These are phyloP conservation scores for Chaetothyriales sp. DNA, from an alignment of 2,329 filamentous ascomycete genomes.

Conservation along the genomic window DNA sequence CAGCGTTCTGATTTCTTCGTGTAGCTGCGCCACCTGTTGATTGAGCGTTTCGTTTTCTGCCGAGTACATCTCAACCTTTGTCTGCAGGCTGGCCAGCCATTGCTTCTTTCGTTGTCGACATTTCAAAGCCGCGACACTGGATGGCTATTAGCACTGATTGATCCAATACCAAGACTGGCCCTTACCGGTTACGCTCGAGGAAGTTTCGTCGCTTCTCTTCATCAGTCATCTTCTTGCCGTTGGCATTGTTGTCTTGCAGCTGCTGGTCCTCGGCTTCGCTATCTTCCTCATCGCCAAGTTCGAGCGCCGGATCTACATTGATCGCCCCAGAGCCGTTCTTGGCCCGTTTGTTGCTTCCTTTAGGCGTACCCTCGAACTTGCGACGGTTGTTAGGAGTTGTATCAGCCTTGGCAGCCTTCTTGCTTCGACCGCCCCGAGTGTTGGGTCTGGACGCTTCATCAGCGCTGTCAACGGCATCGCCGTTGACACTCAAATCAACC, in stretches of 20 bases:
- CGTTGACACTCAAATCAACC: slow-evolving; percentile 44
- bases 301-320: slow-evolving; percentile 26
- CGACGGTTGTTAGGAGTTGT: slow-evolving; percentile 52
- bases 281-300: slow-evolving; percentile 41
- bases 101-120: slow-evolving; percentile 98
- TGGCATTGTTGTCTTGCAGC: slow-evolving; percentile 32
- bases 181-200: slow-evolving; percentile 84
- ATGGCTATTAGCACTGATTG: slow-evolving; percentile 18
- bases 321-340: slow-evolving; percentile 43
- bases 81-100: slow-evolving; percentile 88
- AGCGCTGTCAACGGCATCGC: slow-evolving; percentile 58
- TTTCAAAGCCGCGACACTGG: slow-evolving; percentile 84
- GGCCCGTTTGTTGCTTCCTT: slow-evolving; percentile 59
- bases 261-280: slow-evolving; percentile 44
- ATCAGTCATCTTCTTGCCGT: slow-evolving; percentile 68
- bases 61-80: slow-evolving; percentile 86
- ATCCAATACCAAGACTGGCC: slow-evolving; percentile 9
- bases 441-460: slow-evolving; percentile 51
- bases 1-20: slow-evolving; percentile 87
- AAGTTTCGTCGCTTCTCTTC: slow-evolving; percentile 99
- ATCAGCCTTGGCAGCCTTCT: slow-evolving; percentile 33
- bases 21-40: slow-evolving; percentile 66
- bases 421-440: slow-evolving; percentile 58
- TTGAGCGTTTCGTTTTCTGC: slow-evolving; percentile 81
- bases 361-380: slow-evolving; percentile 57